These are phyloP conservation scores for Posidonia australis DNA, from an alignment of 106 monocot genomes.

Conservation along the genomic window DNA sequence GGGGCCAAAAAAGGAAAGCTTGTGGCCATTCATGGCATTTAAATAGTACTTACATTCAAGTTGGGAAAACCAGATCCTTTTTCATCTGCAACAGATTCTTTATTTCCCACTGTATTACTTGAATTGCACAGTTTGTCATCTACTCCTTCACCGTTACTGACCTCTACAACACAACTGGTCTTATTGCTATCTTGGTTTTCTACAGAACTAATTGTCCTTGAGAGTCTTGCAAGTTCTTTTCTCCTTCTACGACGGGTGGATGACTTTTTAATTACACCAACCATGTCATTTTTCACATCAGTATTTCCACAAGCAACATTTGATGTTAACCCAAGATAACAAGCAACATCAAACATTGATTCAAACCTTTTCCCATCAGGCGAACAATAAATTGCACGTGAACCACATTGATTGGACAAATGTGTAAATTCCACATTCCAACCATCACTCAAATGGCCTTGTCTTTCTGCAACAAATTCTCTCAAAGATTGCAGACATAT, in stretches of 20 bases:
- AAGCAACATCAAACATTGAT: conserved; percentile 62
- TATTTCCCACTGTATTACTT: conserved; percentile 18
- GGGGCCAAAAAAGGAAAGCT: conserved; percentile 2
- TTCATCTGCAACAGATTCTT: conserved; percentile 15
- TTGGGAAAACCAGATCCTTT: conserved; percentile 8
- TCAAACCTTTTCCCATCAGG: conserved; percentile 77
- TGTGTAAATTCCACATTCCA: conserved; percentile 55
- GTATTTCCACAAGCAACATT: conserved; percentile 24
- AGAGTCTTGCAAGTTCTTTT: conserved; percentile 42
- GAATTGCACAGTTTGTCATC: conserved; percentile 17
- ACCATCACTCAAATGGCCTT: conserved; percentile 41
- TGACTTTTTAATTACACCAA: conserved; percentile 29
- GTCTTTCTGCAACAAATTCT: conserved; percentile 43
- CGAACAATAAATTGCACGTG: conserved; percentile 38
- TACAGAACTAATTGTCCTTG: conserved; percentile 16
- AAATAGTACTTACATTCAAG: conserved; percentile 28
- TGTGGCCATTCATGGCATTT: background rate
- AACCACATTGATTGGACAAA: conserved; percentile 17
- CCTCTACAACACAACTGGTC: conserved; percentile 18
- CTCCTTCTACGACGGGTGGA: conserved; percentile 36
- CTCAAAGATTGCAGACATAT: conserved; percentile 30
- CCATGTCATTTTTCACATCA: conserved; percentile 34
- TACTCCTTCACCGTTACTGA: conserved; percentile 10
- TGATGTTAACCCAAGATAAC: conserved; percentile 42
- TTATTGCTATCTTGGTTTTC: conserved; percentile 29